These are phyloP conservation scores for Trichophyton verrucosum DNA, from an alignment of 2,329 filamentous ascomycete species.

Conservation along the genomic window DNA sequence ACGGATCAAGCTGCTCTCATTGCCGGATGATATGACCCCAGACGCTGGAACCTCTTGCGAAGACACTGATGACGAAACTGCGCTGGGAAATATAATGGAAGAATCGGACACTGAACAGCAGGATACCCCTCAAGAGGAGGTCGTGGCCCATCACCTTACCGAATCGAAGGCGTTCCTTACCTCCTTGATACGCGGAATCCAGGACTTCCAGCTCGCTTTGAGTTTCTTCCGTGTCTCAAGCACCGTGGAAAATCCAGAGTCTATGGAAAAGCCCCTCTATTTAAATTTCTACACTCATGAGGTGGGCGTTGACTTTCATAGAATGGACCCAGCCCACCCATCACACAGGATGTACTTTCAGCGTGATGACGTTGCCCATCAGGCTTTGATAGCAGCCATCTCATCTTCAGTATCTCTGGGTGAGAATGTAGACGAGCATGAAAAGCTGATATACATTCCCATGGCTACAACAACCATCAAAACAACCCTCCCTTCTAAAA, in stretches of 20 bases:
- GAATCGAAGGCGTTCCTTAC: conserved; percentile 87
- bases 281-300: conserved; percentile 93
- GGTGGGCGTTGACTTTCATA: conserved; percentile 81
- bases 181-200: conserved; percentile 81
- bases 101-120: conserved; percentile 51
- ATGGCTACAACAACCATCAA: conserved; percentile 95
- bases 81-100: conserved; percentile 60
- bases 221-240: conserved; percentile 83
- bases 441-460: conserved; percentile 81
- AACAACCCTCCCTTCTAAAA: conserved; percentile 89
- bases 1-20: conserved; percentile 24
- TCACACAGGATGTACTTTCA: conserved; percentile 98
- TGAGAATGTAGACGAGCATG: conserved; percentile 72
- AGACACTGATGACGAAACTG: conserved; percentile 42
- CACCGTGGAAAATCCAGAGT: conserved; percentile 55
- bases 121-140: conserved; percentile 54
- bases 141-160: conserved; percentile 69
- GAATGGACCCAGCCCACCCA: conserved; percentile 81
- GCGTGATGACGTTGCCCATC: conserved; percentile 81
- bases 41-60: background rate
- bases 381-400: conserved; percentile 80
- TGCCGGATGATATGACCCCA: conserved; percentile 7
- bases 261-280: conserved; percentile 57
- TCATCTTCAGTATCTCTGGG: conserved; percentile 87
- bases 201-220: conserved; percentile 90